These are phyloP conservation scores for Roridomyces roridus DNA, from an alignment of 768 basidiomycete genomes.

Conservation along the genomic window DNA sequence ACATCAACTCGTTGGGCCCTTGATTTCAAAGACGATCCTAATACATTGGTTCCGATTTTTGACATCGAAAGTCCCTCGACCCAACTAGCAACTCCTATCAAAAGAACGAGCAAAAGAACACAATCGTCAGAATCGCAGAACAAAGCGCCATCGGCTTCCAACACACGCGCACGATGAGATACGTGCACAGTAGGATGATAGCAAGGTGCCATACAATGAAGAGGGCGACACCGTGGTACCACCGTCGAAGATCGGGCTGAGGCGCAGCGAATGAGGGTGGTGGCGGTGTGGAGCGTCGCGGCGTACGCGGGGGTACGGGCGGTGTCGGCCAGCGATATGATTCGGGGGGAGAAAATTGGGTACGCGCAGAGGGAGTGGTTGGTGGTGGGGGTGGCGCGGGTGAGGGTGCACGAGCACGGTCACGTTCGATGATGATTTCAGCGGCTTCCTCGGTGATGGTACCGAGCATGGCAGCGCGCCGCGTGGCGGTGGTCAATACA, in stretches of 20 bases:
- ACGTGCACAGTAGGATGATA: background rate
- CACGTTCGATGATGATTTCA: background rate
- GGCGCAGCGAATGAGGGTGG: background rate
- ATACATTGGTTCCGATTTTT: too few species aligned
- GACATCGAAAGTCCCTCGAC: too few species aligned
- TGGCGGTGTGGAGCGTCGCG: background rate
- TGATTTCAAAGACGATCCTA: too few species aligned
- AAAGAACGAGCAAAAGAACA: background rate
- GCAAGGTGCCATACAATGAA: background rate
- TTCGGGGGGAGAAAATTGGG: background rate
- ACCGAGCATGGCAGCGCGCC: slow-evolving; percentile 15
- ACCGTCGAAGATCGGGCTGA: background rate
- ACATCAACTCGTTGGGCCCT: too few species aligned
- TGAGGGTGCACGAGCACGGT: background rate
- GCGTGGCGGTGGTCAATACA: slow-evolving; percentile 3
- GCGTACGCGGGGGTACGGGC: background rate
- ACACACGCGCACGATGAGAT: background rate
- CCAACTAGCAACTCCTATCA: too few species aligned
- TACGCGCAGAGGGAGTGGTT: background rate
- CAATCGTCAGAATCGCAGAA: background rate
- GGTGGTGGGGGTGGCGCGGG: background rate
- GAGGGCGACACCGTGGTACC: slow-evolving; percentile 10
- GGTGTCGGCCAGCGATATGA: slow-evolving; percentile 8
- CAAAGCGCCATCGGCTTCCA: slow-evolving; percentile 6
- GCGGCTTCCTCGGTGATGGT: slow-evolving; percentile 11